phyloP scores from a whole-genome alignment of 345 rosid species.

The Psidium guajava region DNA sequence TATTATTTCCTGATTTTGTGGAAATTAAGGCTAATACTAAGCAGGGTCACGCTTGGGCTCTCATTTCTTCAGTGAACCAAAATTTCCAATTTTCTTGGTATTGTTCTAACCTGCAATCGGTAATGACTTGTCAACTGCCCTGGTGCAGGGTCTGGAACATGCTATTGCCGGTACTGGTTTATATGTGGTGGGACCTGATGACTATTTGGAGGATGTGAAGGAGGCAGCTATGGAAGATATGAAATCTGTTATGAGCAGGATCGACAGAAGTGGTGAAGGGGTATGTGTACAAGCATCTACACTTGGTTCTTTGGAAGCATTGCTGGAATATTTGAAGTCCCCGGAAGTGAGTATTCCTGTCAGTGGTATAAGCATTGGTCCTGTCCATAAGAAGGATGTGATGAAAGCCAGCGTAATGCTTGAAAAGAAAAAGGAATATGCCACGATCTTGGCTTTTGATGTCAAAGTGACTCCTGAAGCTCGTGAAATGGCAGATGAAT shows the following conservation, averaged over 20 bases:
- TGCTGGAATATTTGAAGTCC: constrained; percentile 83
- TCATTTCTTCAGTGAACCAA: not conserved
- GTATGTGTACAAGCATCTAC: constrained; percentile 96
- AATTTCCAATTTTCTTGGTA: not conserved
- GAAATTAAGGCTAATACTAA: not conserved
- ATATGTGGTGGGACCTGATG: constrained; percentile 69
- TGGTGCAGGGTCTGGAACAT: constrained; percentile 72
- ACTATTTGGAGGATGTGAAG: constrained; percentile 63
- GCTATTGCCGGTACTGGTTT: constrained; percentile 93
- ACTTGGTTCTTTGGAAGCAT: constrained; percentile 87
- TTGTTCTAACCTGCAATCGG: not conserved
- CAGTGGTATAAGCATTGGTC: constrained; percentile 85
- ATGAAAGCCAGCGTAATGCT: constrained; percentile 96
- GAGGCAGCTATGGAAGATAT: constrained; percentile 76
- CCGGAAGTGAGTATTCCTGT: constrained; percentile 86
- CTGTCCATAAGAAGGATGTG: constrained; percentile 86
- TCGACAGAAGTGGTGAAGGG: constrained; percentile 87
- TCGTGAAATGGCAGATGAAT: constrained; percentile 73
- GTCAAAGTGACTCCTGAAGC: constrained; percentile 91
- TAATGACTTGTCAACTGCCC: not conserved
- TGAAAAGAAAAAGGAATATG: constrained; percentile 85
- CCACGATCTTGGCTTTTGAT: constrained; percentile 91
- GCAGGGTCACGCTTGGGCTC: not conserved
- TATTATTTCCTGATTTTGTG: not conserved
- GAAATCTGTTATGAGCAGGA: constrained; percentile 74